phyloP scores from a whole-genome alignment of 2,329 filamentous ascomycete species.

The Botrytis fragariae region DNA sequence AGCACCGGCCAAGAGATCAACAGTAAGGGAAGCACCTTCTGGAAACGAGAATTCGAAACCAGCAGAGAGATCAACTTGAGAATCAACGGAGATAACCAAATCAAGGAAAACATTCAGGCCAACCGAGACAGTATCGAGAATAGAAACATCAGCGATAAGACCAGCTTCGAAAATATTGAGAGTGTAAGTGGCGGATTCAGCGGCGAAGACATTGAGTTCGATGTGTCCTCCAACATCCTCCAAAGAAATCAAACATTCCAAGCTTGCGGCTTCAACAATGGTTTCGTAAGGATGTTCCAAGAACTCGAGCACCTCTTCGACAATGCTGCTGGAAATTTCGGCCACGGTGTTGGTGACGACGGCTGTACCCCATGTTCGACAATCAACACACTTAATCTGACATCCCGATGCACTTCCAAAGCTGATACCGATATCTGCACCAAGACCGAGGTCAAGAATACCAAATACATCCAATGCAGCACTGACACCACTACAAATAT shows the following conservation, averaged over 20 bases:
- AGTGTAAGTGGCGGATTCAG: slow-evolving; percentile 25
- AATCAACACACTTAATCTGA: slow-evolving; percentile 29
- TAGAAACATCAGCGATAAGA: slow-evolving; percentile 22
- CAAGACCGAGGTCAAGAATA: background rate
- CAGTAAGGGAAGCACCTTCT: slow-evolving; percentile 28
- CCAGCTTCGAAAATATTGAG: slow-evolving; percentile 27
- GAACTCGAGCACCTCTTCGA: slow-evolving; percentile 25
- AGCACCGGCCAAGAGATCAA: slow-evolving; percentile 30
- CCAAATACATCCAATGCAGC: slow-evolving; percentile 15
- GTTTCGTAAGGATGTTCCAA: slow-evolving; percentile 26
- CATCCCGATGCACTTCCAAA: slow-evolving; percentile 16
- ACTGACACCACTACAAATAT: slow-evolving; percentile 16
- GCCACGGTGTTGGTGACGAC: slow-evolving; percentile 29
- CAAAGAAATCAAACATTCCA: slow-evolving; percentile 29
- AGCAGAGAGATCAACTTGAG: slow-evolving; percentile 27
- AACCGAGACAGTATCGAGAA: slow-evolving; percentile 28
- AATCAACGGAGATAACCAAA: slow-evolving; percentile 29
- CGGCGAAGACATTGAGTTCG: slow-evolving; percentile 26
- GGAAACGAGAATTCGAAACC: slow-evolving; percentile 33
- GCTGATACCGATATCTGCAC: background rate
- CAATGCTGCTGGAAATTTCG: slow-evolving; percentile 15
- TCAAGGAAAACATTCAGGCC: slow-evolving; percentile 30
- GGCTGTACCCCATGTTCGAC: slow-evolving; percentile 31
- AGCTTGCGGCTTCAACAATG: slow-evolving; percentile 24
- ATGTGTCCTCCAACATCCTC: slow-evolving; percentile 29